Percentiles rank a stretch among this genome's conserved stretches.
phyloP scores from a whole-genome alignment of 768 basidiomycete genomes.

The Agrocybe praecox region DNA sequence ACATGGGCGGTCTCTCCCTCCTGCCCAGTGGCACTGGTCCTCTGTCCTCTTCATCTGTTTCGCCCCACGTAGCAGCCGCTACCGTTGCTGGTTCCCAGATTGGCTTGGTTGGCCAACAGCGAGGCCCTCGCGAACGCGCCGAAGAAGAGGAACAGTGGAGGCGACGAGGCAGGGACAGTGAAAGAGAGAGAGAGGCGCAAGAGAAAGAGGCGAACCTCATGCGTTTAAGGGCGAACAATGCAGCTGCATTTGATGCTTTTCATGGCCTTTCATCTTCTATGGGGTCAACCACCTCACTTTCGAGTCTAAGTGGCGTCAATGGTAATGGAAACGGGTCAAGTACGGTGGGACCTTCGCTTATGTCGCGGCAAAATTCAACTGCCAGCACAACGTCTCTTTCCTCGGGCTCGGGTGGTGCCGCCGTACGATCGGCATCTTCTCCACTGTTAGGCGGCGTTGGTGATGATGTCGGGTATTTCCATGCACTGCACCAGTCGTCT shows the following conservation, averaged over 20 bases:
- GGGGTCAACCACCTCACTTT: neutral
- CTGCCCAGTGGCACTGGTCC: neutral
- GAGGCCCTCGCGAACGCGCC: conserved; percentile 9
- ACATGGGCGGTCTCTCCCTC: neutral
- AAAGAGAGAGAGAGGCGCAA: conserved; percentile 56
- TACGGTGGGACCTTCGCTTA: conserved; percentile 21
- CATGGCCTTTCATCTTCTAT: conserved; percentile 50
- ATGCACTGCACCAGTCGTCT: conserved; percentile 2
- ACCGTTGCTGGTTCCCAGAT: neutral
- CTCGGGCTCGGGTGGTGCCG: conserved; percentile 1
- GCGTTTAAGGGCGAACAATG: conserved; percentile 41
- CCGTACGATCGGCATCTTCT: neutral
- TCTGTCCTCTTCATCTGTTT: neutral
- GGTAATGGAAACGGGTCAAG: neutral
- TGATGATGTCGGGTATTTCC: conserved; percentile 1
- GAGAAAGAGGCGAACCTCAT: conserved; percentile 42
- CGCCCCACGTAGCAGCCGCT: conserved; percentile 1
- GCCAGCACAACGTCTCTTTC: conserved; percentile 19
- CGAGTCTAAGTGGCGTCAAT: conserved; percentile 7
- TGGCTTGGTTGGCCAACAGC: neutral
- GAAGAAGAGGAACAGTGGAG: conserved; percentile 33
- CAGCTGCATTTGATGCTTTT: conserved; percentile 76
- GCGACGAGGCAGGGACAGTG: conserved; percentile 40
- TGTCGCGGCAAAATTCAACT: conserved; percentile 40
- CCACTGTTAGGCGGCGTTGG: neutral